phyloP scores from a whole-genome alignment of 495 filamentous ascomycete genomes.

The Articulospora tetracladia region DNA sequence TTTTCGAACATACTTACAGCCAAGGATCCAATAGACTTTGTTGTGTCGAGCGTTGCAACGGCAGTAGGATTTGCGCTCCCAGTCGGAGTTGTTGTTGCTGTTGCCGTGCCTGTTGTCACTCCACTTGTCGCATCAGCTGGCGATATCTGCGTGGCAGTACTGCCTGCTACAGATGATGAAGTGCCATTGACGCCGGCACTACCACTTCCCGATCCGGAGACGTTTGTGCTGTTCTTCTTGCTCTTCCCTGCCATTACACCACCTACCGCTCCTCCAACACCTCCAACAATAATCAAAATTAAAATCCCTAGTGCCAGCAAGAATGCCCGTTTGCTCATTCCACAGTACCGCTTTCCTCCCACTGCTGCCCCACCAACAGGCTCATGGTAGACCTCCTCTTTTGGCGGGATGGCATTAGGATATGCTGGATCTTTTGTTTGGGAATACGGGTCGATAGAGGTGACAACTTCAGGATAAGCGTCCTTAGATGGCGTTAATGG shows the following conservation, averaged over 20 bases:
- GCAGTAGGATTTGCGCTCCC: background rate
- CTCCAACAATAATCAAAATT: background rate
- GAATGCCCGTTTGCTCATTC: background rate
- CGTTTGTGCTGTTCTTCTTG: background rate
- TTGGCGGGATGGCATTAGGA: background rate
- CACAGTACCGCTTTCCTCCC: background rate
- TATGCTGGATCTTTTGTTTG: background rate
- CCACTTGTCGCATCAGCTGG: background rate
- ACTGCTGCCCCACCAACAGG: background rate
- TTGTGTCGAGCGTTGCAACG: background rate
- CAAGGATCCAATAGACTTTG: background rate
- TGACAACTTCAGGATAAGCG: background rate
- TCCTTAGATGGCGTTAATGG: background rate
- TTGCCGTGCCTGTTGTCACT: background rate
- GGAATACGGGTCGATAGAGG: background rate
- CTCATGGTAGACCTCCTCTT: background rate
- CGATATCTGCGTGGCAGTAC: background rate
- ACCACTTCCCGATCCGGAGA: background rate
- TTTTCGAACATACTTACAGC: background rate
- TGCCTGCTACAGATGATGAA: background rate
- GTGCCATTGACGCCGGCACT: background rate
- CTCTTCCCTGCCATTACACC: background rate
- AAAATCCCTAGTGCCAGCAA: background rate
- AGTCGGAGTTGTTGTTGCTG: background rate
- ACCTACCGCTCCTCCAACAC: background rate